Evolutionary conservation across 2,329 filamentous ascomycete species (phyloP).

Genomic region (Pseudogymnoascus sp.): DNA sequence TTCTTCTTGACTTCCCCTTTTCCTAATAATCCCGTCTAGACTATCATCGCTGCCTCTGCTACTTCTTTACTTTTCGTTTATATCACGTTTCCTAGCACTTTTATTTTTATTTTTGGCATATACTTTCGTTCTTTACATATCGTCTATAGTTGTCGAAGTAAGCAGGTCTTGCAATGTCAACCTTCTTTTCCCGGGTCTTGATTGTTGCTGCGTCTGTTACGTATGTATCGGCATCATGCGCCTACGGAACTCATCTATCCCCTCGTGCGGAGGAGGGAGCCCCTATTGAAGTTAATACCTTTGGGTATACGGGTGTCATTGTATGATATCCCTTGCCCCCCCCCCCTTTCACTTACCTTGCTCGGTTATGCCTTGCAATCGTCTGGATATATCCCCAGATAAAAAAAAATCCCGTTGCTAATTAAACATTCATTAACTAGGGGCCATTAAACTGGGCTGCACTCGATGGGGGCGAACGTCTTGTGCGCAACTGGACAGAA

Average conservation of each 20-base stretch:
- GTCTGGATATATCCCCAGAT: neutral
- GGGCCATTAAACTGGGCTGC: conserved; percentile 4
- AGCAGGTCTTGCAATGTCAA: conserved; percentile 2
- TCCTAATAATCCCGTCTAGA: neutral
- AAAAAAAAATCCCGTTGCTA: neutral
- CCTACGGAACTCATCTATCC: conserved; percentile 32
- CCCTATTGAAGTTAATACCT: conserved; percentile 29
- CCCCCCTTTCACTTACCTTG: neutral
- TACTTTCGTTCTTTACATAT: neutral
- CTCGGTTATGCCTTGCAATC: neutral
- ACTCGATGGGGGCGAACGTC: conserved; percentile 4
- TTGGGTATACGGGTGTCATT: conserved; percentile 31
- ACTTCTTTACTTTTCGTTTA: neutral
- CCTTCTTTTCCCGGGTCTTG: neutral
- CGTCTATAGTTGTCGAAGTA: neutral
- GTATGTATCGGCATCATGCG: conserved; percentile 30
- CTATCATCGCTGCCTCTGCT: neutral
- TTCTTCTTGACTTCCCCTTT: neutral
- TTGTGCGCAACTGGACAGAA: neutral
- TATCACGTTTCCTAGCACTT: neutral
- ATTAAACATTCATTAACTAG: neutral
- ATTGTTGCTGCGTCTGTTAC: conserved; percentile 20
- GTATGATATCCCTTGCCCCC: conserved; percentile 20
- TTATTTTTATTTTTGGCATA: neutral
- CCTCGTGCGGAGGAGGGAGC: conserved; percentile 27